A percentile compares a stretch with the other conserved stretches of the same genome.
phyloP scores from a whole-genome alignment of 768 basidiomycete species.

The Suillus weaverae region DNA sequence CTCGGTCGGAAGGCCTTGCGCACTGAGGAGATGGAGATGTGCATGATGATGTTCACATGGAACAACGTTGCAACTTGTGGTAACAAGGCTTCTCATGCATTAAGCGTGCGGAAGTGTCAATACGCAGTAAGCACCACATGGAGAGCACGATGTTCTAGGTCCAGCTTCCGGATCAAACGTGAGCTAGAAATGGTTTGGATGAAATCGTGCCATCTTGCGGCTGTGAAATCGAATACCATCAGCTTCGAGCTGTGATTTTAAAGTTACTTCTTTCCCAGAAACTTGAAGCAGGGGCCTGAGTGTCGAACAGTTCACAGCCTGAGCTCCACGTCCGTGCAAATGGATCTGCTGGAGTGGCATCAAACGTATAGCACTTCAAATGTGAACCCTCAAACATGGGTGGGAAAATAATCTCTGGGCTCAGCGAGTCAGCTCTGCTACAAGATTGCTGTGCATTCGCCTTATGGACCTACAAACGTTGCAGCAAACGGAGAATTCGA shows the following conservation, averaged over 20 bases:
- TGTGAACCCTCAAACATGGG: neutral
- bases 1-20: slow-evolving; percentile 4
- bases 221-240: neutral
- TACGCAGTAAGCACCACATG: slow-evolving; percentile 2
- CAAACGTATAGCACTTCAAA: neutral
- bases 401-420: neutral
- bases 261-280: neutral
- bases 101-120: neutral
- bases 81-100: neutral
- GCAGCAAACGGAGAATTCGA: neutral
- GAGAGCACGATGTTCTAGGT: slow-evolving; percentile 6
- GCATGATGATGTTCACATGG: slow-evolving; percentile 6
- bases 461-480: neutral
- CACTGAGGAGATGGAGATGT: slow-evolving; percentile 5
- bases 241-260: neutral
- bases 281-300: neutral
- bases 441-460: neutral
- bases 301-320: neutral
- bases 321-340: neutral
- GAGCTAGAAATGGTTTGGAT: slow-evolving; percentile 1
- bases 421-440: neutral
- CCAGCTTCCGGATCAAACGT: slow-evolving; percentile 4
- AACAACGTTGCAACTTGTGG: slow-evolving; percentile 2
- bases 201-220: neutral
- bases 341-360: neutral